phyloP scores from a whole-genome alignment of 2,329 filamentous ascomycete genomes.

The Curvularia spicifera region DNA sequence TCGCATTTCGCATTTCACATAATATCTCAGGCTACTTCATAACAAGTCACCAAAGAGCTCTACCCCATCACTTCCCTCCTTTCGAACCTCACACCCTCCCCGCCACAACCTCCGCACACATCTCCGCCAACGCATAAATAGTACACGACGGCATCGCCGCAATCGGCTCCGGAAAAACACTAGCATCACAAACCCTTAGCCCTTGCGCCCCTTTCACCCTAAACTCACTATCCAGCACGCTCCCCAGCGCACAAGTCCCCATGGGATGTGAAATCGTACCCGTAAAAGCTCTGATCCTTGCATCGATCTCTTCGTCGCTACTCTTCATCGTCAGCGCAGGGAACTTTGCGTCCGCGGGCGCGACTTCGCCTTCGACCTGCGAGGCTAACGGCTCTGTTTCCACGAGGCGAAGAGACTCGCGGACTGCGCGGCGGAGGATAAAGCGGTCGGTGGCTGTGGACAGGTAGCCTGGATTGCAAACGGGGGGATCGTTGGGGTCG shows the following conservation, averaged over 20 bases:
- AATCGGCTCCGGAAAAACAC: slow-evolving; percentile 28
- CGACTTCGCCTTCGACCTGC: slow-evolving; percentile 22
- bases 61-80: too few relatives aligned
- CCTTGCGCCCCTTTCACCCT: slow-evolving; percentile 18
- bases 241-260: slow-evolving; percentile 30
- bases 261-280: slow-evolving; percentile 21
- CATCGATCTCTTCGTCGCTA: slow-evolving; percentile 37
- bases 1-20: too few relatives aligned
- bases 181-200: slow-evolving; percentile 27
- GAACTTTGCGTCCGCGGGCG: slow-evolving; percentile 17
- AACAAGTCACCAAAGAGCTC: too few relatives aligned
- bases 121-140: slow-evolving; percentile 31
- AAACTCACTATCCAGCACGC: slow-evolving; percentile 26
- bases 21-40: too few relatives aligned
- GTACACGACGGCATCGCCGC: slow-evolving; percentile 30
- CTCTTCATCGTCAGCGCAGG: slow-evolving; percentile 18
- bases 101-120: slow-evolving; percentile 31
- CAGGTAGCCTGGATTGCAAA: slow-evolving; percentile 31
- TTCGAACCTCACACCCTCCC: neutral
- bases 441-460: slow-evolving; percentile 33
- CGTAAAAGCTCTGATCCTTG: slow-evolving; percentile 17
- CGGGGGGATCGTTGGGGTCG: slow-evolving; percentile 22
- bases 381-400: slow-evolving; percentile 20
- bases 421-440: slow-evolving; percentile 26
- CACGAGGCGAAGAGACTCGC: slow-evolving; percentile 14